Percentiles rank a stretch among this genome's conserved stretches.
These are phyloP conservation scores for Suhomyces maxii DNA, from an alignment of 1,139 yeast species.

Conservation along the genomic window DNA sequence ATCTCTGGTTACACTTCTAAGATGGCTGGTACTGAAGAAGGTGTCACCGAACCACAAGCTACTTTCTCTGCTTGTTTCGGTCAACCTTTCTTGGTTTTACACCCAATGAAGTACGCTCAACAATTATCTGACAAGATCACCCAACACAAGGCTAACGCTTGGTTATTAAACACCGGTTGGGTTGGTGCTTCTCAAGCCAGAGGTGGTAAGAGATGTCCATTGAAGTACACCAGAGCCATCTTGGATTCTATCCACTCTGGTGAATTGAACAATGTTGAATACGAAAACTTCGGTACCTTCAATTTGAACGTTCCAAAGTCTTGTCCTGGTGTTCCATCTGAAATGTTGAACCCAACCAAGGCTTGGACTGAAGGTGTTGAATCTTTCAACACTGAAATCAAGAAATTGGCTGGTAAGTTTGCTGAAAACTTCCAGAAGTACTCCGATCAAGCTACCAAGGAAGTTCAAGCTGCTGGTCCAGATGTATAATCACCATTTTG, in stretches of 20 bases:
- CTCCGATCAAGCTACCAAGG: conserved; percentile 77
- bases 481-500: conserved; percentile 23
- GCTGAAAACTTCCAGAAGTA: conserved; percentile 85
- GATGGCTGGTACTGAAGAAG: conserved; percentile 99
- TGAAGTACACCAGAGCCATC: conserved; percentile 96
- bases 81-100: conserved; percentile 97
- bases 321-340: conserved; percentile 80
- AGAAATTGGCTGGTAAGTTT: conserved; percentile 73
- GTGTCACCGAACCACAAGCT: conserved; percentile 97
- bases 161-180: conserved; percentile 99
- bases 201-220: conserved; percentile 97
- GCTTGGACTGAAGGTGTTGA: conserved; percentile 77
- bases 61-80: conserved; percentile 99
- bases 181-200: conserved; percentile 88
- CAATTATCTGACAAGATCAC: conserved; percentile 94
- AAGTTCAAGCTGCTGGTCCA: conserved; percentile 95
- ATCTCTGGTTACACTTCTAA: conserved; percentile 98
- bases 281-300: conserved; percentile 83
- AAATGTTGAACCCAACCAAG: conserved; percentile 82
- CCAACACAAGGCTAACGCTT: conserved; percentile 86
- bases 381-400: conserved; percentile 69
- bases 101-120: conserved; percentile 97
- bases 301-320: conserved; percentile 84
- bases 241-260: conserved; percentile 95
- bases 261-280: conserved; percentile 74